Conservation (phyloP, 768 basidiomycete species). For the Rhodotorula taiwanensis region DNA sequence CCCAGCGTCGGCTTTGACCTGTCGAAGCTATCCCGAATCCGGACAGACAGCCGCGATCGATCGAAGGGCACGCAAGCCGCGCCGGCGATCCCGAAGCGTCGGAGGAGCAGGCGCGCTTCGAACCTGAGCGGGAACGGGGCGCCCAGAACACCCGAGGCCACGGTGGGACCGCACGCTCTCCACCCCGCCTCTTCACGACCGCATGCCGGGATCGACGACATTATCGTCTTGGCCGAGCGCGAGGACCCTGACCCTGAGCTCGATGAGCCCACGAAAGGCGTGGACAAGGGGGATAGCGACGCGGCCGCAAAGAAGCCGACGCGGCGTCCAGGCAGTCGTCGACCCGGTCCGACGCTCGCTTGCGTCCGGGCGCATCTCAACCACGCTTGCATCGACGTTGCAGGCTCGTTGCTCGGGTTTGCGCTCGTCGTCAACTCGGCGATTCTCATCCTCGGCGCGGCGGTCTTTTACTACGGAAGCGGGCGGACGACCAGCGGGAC, state of each 20-base stretch:
- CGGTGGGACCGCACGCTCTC: too few species aligned
- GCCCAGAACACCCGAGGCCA: too few species aligned
- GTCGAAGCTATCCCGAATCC: neutral
- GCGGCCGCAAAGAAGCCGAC: neutral
- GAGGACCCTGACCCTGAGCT: too few species aligned
- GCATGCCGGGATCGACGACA: too few species aligned
- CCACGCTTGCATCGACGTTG: slow-evolving; percentile 62
- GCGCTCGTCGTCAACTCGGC: slow-evolving; percentile 78
- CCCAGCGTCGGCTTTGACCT: slow-evolving; percentile 12
- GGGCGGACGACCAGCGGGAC: slow-evolving; percentile 21
- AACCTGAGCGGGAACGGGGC: too few species aligned
- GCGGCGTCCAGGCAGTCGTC: neutral
- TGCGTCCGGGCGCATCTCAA: slow-evolving; percentile 56
- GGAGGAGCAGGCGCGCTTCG: neutral
- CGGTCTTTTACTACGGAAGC: slow-evolving; percentile 65
- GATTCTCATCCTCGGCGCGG: slow-evolving; percentile 49
- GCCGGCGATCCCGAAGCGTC: neutral
- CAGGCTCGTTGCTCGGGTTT: slow-evolving; percentile 62
- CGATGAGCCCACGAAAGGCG: too few species aligned
- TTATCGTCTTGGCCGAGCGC: too few species aligned
- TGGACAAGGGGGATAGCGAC: too few species aligned
- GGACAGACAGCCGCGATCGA: neutral
- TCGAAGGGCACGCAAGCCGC: too few species aligned
- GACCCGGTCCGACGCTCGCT: slow-evolving; percentile 50
- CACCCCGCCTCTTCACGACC: too few species aligned